Evolutionary conservation across 2,329 filamentous ascomycete genomes (phyloP).

Genomic region (Chlorencoelia australis): DNA sequence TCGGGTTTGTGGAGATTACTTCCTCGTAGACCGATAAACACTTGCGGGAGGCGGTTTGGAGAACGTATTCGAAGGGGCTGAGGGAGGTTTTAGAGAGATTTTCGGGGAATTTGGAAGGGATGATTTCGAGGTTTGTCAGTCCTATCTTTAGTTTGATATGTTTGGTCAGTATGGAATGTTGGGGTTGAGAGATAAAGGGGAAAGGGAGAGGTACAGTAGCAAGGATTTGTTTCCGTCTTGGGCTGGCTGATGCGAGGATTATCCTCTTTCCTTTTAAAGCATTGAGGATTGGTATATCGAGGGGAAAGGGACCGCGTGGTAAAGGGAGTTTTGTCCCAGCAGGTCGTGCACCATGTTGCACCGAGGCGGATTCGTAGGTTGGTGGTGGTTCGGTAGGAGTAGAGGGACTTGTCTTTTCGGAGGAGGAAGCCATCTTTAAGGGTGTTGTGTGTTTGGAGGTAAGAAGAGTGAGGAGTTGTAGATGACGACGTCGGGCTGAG

Average conservation of each 20-base stretch:
- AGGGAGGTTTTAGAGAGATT: slow-evolving; percentile 67
- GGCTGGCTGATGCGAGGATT: slow-evolving; percentile 84
- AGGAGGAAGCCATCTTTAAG: too few relatives aligned
- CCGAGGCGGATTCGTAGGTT: slow-evolving; percentile 19
- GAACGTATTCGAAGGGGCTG: slow-evolving; percentile 81
- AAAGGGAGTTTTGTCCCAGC: slow-evolving; percentile 11
- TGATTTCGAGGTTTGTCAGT: slow-evolving; percentile 70
- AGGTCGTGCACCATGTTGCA: slow-evolving; percentile 18
- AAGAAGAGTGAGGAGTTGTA: too few relatives aligned
- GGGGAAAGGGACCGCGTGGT: slow-evolving; percentile 45
- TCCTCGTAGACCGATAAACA: slow-evolving; percentile 54
- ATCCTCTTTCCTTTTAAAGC: slow-evolving; percentile 69
- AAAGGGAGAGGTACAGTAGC: slow-evolving; percentile 42
- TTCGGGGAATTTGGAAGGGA: slow-evolving; percentile 75
- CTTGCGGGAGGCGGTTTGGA: slow-evolving; percentile 77
- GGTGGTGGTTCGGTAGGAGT: slow-evolving; percentile 13
- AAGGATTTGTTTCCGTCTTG: slow-evolving; percentile 72
- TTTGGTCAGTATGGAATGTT: slow-evolving; percentile 2
- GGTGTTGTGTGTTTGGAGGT: too few relatives aligned
- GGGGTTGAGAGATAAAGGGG: not conserved
- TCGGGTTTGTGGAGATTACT: slow-evolving; percentile 30
- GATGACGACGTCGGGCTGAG: too few relatives aligned
- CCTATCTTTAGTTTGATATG: slow-evolving; percentile 51
- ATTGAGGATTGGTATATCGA: slow-evolving; percentile 71
- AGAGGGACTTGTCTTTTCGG: too few relatives aligned